phyloP scores from a whole-genome alignment of 2,329 filamentous ascomycete species.

The Penicillium glabrum region DNA sequence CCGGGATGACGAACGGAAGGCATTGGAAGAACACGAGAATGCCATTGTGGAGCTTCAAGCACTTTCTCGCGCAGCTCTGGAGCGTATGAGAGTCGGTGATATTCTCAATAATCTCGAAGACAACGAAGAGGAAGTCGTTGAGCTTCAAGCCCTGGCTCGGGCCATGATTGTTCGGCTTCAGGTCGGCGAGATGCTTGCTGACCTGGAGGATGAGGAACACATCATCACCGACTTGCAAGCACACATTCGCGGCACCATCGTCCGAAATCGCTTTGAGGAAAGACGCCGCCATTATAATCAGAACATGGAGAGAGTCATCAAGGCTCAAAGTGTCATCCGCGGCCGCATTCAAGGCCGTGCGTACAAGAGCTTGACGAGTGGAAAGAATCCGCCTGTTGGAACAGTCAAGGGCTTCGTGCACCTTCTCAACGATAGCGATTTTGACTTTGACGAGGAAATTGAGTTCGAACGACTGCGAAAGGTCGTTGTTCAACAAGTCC shows the following conservation, averaged over 20 bases:
- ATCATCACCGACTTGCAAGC: conserved; percentile 73
- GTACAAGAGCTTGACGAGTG: conserved; percentile 93
- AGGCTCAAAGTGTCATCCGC: conserved; percentile 94
- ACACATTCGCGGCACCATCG: conserved; percentile 68
- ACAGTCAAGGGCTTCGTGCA: conserved; percentile 99
- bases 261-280: conserved; percentile 74
- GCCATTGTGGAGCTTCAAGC: conserved; percentile 40
- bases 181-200: conserved; percentile 70
- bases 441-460: conserved; percentile 98
- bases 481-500: conserved; percentile 94
- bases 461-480: conserved; percentile 95
- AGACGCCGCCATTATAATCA: conserved; percentile 87
- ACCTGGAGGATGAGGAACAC: conserved; percentile 83
- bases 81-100: conserved; percentile 40
- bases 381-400: conserved; percentile 93
- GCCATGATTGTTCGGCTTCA: conserved; percentile 76
- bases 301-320: conserved; percentile 99
- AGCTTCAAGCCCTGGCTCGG: conserved; percentile 73
- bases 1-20: conserved; percentile 30
- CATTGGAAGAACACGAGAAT: conserved; percentile 31
- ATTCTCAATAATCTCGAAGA: conserved; percentile 70
- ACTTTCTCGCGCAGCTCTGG: conserved; percentile 41
- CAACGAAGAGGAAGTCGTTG: conserved; percentile 64
- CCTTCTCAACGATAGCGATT: conserved; percentile 94
- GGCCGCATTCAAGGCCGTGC: conserved; percentile 95